phyloP scores from a whole-genome alignment of 2,329 filamentous ascomycete species.

The Amauroascus niger region DNA sequence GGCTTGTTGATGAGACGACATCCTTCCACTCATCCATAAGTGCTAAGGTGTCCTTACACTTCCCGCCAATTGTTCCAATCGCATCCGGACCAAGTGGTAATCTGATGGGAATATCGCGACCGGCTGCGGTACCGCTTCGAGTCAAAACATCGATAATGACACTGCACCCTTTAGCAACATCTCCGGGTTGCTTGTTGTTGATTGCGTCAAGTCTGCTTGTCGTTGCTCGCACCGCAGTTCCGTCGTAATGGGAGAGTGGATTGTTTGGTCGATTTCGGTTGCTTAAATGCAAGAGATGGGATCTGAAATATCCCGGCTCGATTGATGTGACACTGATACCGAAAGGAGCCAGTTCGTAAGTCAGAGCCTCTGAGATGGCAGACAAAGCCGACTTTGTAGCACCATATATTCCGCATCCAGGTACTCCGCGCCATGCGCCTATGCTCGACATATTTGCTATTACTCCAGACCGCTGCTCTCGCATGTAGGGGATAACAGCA shows the following conservation, averaged over 20 bases:
- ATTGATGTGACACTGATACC: constrained; percentile 16
- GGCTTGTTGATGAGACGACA: constrained; percentile 31
- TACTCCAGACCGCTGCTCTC: constrained; percentile 24
- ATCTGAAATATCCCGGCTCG: constrained; percentile 19
- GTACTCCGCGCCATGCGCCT: constrained; percentile 22
- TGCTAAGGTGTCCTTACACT: constrained; percentile 37
- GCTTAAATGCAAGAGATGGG: constrained; percentile 14
- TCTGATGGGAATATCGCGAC: constrained; percentile 44
- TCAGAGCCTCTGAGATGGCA: constrained; percentile 19
- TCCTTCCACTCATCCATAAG: constrained; percentile 45
- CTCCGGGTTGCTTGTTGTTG: constrained; percentile 46
- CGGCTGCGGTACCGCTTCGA: constrained; percentile 40
- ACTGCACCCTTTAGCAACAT: constrained; percentile 45
- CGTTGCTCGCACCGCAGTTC: constrained; percentile 10
- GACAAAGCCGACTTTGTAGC: constrained; percentile 31
- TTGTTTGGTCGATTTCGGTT: constrained; percentile 14
- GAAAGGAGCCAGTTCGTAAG: constrained; percentile 15
- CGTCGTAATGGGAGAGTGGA: constrained; percentile 16
- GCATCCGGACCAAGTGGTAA: constrained; percentile 48
- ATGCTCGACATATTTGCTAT: constrained; percentile 33
- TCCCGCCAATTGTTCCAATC: constrained; percentile 34
- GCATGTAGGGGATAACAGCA: constrained; percentile 32
- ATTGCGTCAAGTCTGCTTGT: constrained; percentile 24
- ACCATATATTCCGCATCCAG: constrained; percentile 27
- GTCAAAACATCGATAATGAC: constrained; percentile 50